Percentiles rank a stretch among this genome's conserved stretches.
These are phyloP conservation scores for Solanum hybrid DNA, from an alignment of 305 asterid species.

Conservation along the genomic window DNA sequence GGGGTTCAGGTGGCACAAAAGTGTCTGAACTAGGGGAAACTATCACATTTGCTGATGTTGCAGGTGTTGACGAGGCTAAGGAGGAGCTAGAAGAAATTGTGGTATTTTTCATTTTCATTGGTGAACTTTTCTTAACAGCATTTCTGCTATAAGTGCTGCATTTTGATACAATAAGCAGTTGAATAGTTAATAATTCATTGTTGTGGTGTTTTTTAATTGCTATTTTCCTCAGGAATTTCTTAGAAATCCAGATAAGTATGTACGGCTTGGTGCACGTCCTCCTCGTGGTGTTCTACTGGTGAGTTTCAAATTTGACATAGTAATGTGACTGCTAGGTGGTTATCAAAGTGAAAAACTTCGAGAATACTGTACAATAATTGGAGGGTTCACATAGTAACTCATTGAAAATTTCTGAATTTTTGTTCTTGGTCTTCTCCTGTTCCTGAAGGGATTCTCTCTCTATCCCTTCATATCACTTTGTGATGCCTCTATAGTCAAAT, in stretches of 20 bases:
- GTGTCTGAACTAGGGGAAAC: conserved; percentile 81
- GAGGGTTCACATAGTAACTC: background rate
- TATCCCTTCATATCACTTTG: background rate
- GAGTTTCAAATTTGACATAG: conserved; percentile 23
- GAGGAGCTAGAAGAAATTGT: conserved; percentile 99
- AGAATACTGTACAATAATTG: background rate
- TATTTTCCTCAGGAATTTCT: conserved; percentile 72
- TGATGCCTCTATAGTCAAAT: background rate
- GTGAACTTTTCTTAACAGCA: background rate
- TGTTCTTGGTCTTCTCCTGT: background rate
- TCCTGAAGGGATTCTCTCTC: background rate
- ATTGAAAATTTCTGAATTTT: background rate
- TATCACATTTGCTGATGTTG: conserved; percentile 89
- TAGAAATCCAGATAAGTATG: conserved; percentile 84
- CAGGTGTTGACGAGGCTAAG: conserved; percentile 99
- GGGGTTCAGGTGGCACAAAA: conserved; percentile 59
- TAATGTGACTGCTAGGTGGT: background rate
- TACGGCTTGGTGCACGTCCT: conserved; percentile 96
- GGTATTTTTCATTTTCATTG: conserved; percentile 34
- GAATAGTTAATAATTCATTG: conserved; percentile 3
- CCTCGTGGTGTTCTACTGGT: conserved; percentile 99
- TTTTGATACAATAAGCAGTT: background rate
- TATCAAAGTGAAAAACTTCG: background rate
- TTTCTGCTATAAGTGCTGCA: background rate
- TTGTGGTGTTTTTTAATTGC: conserved; percentile 2